Evolutionary conservation across 2,329 filamentous ascomycete genomes (phyloP), one percentile per base, ranked within the genome.

Genomic region (Paracamarosporium sp.): DNA sequence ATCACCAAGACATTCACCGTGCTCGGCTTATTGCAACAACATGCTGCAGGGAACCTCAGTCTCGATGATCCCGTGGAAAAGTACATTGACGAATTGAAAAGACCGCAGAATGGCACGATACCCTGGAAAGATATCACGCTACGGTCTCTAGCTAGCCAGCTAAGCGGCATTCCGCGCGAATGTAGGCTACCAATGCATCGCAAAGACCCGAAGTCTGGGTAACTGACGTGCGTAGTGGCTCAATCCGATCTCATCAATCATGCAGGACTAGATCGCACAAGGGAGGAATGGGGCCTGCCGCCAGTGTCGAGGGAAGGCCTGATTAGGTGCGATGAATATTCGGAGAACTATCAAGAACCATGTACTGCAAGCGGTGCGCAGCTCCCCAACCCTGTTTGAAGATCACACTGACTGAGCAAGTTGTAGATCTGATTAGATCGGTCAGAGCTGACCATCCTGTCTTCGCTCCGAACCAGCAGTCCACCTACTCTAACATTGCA

Each of bases 121-220:
- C 70, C 70, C 3, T 81, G 77, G 76, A 75, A 78, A 27, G 74
- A 79, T 48, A 79, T 80, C 50, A 80, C 78, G 1, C 61, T 81
- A 51, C 71, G 79, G 8, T 73, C 65, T 43, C 62, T 81, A n/a
- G 77, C 78, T 1, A 78, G 77, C 60, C 79, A 81, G 50, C 61
- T 80, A 24, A 73, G 73, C 52, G 78, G 79, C 27, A 72, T 80
- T 30, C 78, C 78, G 12, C 68, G 78, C 33, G 78, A 80, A 41
- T 77, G 76, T 69, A 70, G 35, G 65, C 47, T 53, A 9, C 44
- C 28, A 28, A 22, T 28, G 33, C 47, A 12, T 30, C 25, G 4
- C 9, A 7, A 31, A 30, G 13, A 31, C 4, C 12, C 6, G 27
- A 7, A 9, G 12, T 9, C 15, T 25, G 15, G 13, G 11, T n/a